Conservation (phyloP, 2,329 filamentous ascomycete species). For the Xylaria sp. region DNA sequence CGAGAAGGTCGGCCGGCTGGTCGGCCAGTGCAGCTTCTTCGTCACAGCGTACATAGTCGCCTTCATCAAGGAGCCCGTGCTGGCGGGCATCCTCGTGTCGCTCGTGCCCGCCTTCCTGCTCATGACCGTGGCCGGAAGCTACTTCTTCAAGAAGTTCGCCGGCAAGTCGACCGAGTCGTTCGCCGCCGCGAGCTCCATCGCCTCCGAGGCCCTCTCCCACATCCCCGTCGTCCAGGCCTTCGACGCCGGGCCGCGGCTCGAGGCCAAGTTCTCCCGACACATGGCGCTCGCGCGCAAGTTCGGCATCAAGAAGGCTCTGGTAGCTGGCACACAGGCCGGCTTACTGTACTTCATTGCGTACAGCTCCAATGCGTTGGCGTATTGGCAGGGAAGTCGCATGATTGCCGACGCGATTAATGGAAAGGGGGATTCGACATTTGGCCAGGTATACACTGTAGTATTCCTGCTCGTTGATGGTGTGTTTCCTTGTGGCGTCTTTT, state of each 20-base stretch:
- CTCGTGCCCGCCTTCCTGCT: slow-evolving; percentile 65
- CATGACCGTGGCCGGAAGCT: slow-evolving; percentile 58
- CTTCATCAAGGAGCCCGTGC: slow-evolving; percentile 63
- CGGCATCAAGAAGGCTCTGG: slow-evolving; percentile 60
- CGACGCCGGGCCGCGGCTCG: slow-evolving; percentile 59
- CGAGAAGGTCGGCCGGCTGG: slow-evolving; percentile 69
- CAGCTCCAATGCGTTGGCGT: slow-evolving; percentile 67
- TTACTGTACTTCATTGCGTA: slow-evolving; percentile 70
- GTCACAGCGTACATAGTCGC: slow-evolving; percentile 68
- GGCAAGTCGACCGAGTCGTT: slow-evolving; percentile 54
- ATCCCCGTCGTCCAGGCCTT: slow-evolving; percentile 67
- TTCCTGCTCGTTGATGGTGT: slow-evolving; percentile 54
- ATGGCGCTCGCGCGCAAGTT: slow-evolving; percentile 53
- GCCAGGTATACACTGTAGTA: slow-evolving; percentile 53
- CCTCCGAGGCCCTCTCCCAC: slow-evolving; percentile 63
- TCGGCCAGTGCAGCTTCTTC: slow-evolving; percentile 67
- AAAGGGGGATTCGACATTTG: slow-evolving; percentile 36
- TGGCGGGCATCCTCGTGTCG: slow-evolving; percentile 67
- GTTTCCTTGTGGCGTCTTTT: slow-evolving; percentile 33
- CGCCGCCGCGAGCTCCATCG: slow-evolving; percentile 62
- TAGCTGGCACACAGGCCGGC: slow-evolving; percentile 61
- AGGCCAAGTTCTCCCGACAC: slow-evolving; percentile 59
- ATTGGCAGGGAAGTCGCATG: slow-evolving; percentile 66
- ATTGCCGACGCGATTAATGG: slow-evolving; percentile 39
- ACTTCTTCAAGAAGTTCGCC: slow-evolving; percentile 56